Conservation (phyloP, 208 protist species). For the Acanthamoeba triangularis region DNA sequence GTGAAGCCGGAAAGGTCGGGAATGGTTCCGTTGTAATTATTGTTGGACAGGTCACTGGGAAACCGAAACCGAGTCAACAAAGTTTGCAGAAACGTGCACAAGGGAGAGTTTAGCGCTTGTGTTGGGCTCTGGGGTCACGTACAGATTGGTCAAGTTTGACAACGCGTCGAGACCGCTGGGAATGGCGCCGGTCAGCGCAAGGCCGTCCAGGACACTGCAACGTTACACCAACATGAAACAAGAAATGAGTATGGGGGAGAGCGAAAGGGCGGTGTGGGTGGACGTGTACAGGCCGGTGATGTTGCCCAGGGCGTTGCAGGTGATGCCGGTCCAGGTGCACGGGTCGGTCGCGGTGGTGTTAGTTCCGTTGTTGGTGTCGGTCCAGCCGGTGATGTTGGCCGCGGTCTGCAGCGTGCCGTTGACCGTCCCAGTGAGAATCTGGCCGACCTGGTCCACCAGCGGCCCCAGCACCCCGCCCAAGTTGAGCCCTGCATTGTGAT, state of each 20-base stretch:
- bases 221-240: neutral
- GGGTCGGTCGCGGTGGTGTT: neutral
- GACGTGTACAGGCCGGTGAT: neutral
- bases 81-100: too few relatives aligned
- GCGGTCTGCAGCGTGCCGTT: neutral
- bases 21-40: neutral
- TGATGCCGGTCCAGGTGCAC: neutral
- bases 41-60: neutral
- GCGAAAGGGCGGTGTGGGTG: neutral
- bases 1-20: neutral
- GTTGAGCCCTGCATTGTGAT: neutral
- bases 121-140: neutral
- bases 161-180: neutral
- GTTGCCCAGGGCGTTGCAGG: neutral
- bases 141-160: neutral
- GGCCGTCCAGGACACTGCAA: neutral
- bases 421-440: neutral
- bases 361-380: neutral
- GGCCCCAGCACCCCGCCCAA: neutral
- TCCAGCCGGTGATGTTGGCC: conserved; percentile 5
- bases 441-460: neutral
- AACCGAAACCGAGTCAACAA: neutral
- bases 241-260: neutral
- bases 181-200: neutral
- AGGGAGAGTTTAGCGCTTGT: too few relatives aligned